Evolutionary conservation across 2,329 filamentous ascomycete species (phyloP).

Genomic region (Neobulgaria alba): DNA sequence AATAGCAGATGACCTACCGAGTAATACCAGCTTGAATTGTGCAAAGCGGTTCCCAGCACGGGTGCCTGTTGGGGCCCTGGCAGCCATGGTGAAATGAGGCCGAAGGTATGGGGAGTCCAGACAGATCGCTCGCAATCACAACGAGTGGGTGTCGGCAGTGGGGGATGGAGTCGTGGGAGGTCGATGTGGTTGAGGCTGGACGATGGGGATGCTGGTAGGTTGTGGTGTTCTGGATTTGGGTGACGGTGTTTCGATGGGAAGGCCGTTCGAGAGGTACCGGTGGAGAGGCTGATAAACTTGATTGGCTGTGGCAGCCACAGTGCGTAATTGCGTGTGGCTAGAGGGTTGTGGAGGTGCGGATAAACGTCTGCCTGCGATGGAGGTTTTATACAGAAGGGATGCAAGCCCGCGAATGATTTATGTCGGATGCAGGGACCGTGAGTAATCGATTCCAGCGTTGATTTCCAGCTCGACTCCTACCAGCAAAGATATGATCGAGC

Average conservation of each 20-base stretch:
- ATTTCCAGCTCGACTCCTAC: no score
- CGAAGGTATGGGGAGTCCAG: no score
- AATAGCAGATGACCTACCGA: slow-evolving; percentile 55
- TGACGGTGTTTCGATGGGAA: slow-evolving; percentile 9
- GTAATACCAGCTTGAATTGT: slow-evolving; percentile 96
- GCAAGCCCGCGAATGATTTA: no score
- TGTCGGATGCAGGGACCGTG: no score
- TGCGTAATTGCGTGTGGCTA: not conserved
- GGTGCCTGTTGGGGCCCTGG: slow-evolving; percentile 60
- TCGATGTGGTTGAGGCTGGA: slow-evolving; percentile 3
- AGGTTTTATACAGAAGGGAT: no score
- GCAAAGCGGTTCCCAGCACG: slow-evolving; percentile 75
- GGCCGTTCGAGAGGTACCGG: slow-evolving; percentile 1
- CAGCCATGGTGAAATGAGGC: slow-evolving; percentile 57
- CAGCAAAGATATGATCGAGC: no score
- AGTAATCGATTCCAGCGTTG: no score
- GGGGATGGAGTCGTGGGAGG: not conserved
- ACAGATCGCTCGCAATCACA: no score
- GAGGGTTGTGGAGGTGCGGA: no score
- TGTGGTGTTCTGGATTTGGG: not conserved
- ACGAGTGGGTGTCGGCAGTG: not conserved
- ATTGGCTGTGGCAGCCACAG: not conserved
- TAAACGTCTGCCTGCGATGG: no score
- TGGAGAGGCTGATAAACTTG: not conserved
- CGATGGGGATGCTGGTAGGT: not conserved